A percentile compares a stretch with the other conserved stretches of the same genome.
Conservation (phyloP, 371 early-diverging fungal species). For the Mucor piriformis region DNA sequence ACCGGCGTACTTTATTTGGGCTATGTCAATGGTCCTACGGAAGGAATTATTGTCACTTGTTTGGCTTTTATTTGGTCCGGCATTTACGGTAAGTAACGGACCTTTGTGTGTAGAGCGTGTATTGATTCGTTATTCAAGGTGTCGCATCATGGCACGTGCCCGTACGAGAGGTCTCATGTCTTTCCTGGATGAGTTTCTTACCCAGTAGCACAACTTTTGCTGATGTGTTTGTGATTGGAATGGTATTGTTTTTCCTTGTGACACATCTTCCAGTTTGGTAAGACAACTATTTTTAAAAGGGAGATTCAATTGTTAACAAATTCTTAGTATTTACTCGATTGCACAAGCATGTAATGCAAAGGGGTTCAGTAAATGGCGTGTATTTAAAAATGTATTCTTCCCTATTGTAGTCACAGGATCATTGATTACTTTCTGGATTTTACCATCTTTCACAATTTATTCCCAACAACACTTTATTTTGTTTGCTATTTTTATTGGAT, state of each 20-base stretch:
- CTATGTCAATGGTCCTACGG: slow-evolving; percentile 95
- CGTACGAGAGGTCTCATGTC: slow-evolving; percentile 24
- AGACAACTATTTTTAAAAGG: slow-evolving; percentile 3
- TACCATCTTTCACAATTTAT: slow-evolving; percentile 64
- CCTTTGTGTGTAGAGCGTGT: not conserved
- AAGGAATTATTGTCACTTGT: slow-evolving; percentile 85
- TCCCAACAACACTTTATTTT: slow-evolving; percentile 67
- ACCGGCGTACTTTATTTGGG: slow-evolving; percentile 93
- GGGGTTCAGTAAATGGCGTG: slow-evolving; percentile 13
- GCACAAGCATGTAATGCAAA: slow-evolving; percentile 34
- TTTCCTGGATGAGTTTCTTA: slow-evolving; percentile 25
- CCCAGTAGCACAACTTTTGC: slow-evolving; percentile 35
- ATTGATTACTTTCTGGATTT: slow-evolving; percentile 70
- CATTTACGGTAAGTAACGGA: slow-evolving; percentile 39
- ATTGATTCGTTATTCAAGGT: slow-evolving; percentile 19
- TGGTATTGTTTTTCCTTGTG: slow-evolving; percentile 36
- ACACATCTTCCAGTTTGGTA: slow-evolving; percentile 51
- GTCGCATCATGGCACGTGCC: slow-evolving; percentile 44
- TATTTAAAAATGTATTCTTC: slow-evolving; percentile 20
- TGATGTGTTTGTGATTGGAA: slow-evolving; percentile 42
- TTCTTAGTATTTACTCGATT: slow-evolving; percentile 31
- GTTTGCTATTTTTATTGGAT: slow-evolving; percentile 73
- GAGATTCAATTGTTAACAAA: not conserved
- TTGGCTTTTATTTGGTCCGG: slow-evolving; percentile 75
- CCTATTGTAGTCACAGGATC: slow-evolving; percentile 63